Base-by-base conservation (phyloP, 345 rosid genomes). In the Aquilaria sinensis region DNA sequence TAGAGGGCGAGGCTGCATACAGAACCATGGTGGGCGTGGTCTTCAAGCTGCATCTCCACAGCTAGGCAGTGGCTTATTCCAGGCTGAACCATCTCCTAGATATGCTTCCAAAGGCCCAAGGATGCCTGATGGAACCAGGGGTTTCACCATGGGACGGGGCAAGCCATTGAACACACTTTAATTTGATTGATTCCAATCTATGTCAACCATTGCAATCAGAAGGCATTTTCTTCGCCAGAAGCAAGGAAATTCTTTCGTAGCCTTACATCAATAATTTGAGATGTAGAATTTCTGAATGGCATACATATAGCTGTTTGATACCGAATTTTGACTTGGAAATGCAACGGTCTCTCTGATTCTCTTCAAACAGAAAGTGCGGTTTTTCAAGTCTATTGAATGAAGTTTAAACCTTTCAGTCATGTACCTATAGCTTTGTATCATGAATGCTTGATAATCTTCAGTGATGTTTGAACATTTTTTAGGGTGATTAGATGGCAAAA, bases 61-160 rank as follows among this genome's bases (percentile, higher is more conserved):
- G 53, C 47, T 76, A 3, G 70, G 59, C 59, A 71, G 62, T 53
- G 65, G 69, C 1, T 23, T 23, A 2, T 47, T 67, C 13, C 80
- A 61, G 58, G 64, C 65, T 53, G 89, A 79, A 58, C 74, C 83
- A 41, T 68, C 69, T 31, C 49, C 77, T 1, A 90, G 84, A 55
- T 82, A 78, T 51, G 65, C 74, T 50, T 70, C 73, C 0, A 88
- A 74, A 75, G 85, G 96, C n/a, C 97, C 97, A 32, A 86, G 92
- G 71, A 94, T 88, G 92, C 96, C 92, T 32, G 96, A 86, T 51
- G 96, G 96, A 60, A 86, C 96, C 8, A 71, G 84, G 69, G 96
- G 96, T 30, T 89, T 94, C 78, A 72, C 86, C 31, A 77, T 85
- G 88, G 99, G 99, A 9, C 80, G 99, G 56, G 99, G 99, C 82